phyloP scores from a whole-genome alignment of 257 asterid genomes.

The Salvia hispanica region DNA sequence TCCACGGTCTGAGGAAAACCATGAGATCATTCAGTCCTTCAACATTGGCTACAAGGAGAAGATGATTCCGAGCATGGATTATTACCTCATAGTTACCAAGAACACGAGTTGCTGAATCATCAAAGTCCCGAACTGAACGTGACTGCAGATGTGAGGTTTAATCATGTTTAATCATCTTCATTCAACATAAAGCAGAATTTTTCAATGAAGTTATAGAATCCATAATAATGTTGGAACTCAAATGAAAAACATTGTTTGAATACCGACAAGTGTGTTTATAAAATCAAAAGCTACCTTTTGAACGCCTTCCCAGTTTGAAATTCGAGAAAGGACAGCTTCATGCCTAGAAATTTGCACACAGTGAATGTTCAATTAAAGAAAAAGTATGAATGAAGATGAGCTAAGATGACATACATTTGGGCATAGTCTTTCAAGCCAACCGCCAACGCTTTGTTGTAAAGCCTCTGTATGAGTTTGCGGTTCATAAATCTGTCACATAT shows the following conservation, averaged over 20 bases:
- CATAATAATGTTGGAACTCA: not conserved
- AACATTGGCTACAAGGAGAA: constrained; percentile 15
- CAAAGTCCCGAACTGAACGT: constrained; percentile 74
- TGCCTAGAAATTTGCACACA: constrained; percentile 55
- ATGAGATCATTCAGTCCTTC: constrained; percentile 17
- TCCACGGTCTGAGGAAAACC: constrained; percentile 70
- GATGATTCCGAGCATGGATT: constrained; percentile 10
- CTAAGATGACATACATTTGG: constrained; percentile 47
- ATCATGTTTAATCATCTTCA: not conserved
- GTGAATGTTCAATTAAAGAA: not conserved
- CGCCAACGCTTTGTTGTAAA: constrained; percentile 72
- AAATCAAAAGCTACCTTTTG: constrained; percentile 51
- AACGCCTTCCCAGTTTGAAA: constrained; percentile 92
- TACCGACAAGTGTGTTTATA: not conserved
- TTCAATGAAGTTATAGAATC: not conserved
- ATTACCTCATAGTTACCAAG: constrained; percentile 80
- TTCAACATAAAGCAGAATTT: not conserved
- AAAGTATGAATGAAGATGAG: constrained; percentile 16
- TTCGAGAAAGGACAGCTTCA: constrained; percentile 67
- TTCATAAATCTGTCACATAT: constrained; percentile 84
- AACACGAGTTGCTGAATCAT: constrained; percentile 71
- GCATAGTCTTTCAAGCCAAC: constrained; percentile 81
- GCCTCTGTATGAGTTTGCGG: constrained; percentile 67
- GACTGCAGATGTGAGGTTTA: constrained; percentile 45
- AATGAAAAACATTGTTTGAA: not conserved